Base-by-base conservation (phyloP, 2,329 filamentous ascomycete species). In the Monilinia aucupariae region DNA sequence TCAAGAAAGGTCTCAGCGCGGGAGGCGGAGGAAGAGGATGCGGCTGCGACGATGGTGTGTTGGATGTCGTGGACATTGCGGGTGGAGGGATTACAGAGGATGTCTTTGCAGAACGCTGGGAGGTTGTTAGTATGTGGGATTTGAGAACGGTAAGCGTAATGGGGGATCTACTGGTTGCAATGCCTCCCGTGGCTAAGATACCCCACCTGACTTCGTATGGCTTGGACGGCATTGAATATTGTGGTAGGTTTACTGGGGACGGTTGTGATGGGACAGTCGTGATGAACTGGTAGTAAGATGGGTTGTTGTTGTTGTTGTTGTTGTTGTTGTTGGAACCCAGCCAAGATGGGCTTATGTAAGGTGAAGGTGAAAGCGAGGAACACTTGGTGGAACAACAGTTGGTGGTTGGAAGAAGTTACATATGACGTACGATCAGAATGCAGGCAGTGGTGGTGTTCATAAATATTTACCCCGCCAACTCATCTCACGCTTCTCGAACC, bases 31-130 rank as follows among this genome's bases (percentile, higher is more conserved):
- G 82, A 82, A 0, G 86, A 88, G 1, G 85, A 88, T 20, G 86
- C 85, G 1, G 83, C 87, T 10, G 85, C 87, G 12, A 82, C 79
- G 51, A 90, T 79, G 51, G 78, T 79, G 75, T 90, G 87, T 60
- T 80, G 77, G 69, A 90, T 75, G 67, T 89, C 84, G 41, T 76
- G 77, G 60, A 85, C 83, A 43, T 79, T 78, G 63, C 87, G 84
- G 43, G 80, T 82, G 25, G 78, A 76, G 25, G 87, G 83, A 71
- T 88, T 83, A 62, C 80, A 78, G 63, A 87, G 81, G 53, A 90
- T 79, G 70, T 90, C 87, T 71, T 81, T 83, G 53, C 84, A 80
- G 75, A 88, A 85, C 27, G 73, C 82, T 81, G 61, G 27, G 61
- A 15, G 34, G 37, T 37, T 52, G 59, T 62, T 62, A 63, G 47